A percentile compares a stretch with the other conserved stretches of the same genome.
phyloP scores from a whole-genome alignment of 176 grass and related monocot genomes.

The Triticum dicoccoides region DNA sequence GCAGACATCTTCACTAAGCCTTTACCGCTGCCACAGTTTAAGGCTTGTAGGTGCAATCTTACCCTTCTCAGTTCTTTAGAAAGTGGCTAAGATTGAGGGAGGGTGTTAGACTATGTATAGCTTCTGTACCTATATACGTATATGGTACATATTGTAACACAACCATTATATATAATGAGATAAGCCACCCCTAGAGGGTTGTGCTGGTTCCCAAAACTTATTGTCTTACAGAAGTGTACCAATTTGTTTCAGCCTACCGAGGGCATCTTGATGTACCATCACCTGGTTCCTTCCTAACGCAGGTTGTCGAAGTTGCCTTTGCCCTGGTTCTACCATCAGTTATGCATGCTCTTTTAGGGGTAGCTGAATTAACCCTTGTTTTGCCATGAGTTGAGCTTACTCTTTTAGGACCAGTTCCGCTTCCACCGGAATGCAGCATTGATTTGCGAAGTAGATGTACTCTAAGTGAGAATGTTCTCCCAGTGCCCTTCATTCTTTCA shows the following conservation, averaged over 20 bases:
- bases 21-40: too few species aligned
- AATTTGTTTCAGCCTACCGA: background rate
- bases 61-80: too few species aligned
- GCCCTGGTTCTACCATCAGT: background rate
- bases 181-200: too few species aligned
- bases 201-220: too few species aligned
- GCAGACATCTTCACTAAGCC: too few species aligned
- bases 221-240: too few species aligned
- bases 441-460: slow-evolving; percentile 35
- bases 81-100: too few species aligned
- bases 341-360: background rate
- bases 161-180: too few species aligned
- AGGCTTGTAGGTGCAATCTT: too few species aligned
- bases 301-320: background rate
- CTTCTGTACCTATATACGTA: too few species aligned
- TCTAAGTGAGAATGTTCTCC: background rate
- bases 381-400: background rate
- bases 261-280: background rate
- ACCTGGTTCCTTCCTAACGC: background rate
- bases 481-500: background rate
- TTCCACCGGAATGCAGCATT: background rate
- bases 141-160: too few species aligned
- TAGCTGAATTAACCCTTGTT: background rate
- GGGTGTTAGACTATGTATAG: too few species aligned
- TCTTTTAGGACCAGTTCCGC: background rate